Conservation (phyloP, 805 yeast genomes). For the Metschnikowia borealis region DNA sequence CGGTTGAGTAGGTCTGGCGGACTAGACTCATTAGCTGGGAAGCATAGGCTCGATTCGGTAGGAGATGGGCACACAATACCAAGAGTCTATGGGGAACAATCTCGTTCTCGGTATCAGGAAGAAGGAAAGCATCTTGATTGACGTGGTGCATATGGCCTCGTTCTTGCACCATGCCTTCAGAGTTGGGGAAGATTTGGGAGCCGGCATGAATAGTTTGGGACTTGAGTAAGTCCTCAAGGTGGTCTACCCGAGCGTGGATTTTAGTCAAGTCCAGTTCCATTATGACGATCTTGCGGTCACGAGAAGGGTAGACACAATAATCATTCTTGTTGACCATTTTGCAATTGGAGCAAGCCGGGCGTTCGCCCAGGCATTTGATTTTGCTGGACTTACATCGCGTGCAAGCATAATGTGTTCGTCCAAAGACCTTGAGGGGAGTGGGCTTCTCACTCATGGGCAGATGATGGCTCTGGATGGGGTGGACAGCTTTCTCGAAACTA, state of each 20-base stretch:
- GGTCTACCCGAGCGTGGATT: conserved; percentile 29
- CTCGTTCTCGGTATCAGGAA: conserved; percentile 27
- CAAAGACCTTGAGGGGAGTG: conserved; percentile 38
- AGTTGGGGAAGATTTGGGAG: neutral
- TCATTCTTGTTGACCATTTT: conserved; percentile 27
- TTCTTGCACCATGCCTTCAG: conserved; percentile 7
- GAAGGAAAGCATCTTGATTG: conserved; percentile 21
- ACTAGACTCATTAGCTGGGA: conserved; percentile 24
- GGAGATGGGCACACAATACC: conserved; percentile 18
- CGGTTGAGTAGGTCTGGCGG: conserved; percentile 28
- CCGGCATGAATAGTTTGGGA: conserved; percentile 10
- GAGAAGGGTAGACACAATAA: conserved; percentile 34
- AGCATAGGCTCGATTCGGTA: conserved; percentile 26
- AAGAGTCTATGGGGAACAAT: conserved; percentile 22
- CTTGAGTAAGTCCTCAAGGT: conserved; percentile 23
- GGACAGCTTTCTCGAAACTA: neutral
- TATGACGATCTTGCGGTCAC: conserved; percentile 39
- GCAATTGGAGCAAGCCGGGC: conserved; percentile 41
- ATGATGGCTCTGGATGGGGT: neutral
- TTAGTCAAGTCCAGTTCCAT: conserved; percentile 40
- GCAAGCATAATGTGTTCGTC: conserved; percentile 42
- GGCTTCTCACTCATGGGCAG: conserved; percentile 13
- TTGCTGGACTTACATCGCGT: conserved; percentile 38
- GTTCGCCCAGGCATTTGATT: conserved; percentile 40
- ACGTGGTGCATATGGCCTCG: conserved; percentile 5